Evolutionary conservation across 2,329 filamentous ascomycete species (phyloP).

Genomic region (Pestalotiopsis sp.): DNA sequence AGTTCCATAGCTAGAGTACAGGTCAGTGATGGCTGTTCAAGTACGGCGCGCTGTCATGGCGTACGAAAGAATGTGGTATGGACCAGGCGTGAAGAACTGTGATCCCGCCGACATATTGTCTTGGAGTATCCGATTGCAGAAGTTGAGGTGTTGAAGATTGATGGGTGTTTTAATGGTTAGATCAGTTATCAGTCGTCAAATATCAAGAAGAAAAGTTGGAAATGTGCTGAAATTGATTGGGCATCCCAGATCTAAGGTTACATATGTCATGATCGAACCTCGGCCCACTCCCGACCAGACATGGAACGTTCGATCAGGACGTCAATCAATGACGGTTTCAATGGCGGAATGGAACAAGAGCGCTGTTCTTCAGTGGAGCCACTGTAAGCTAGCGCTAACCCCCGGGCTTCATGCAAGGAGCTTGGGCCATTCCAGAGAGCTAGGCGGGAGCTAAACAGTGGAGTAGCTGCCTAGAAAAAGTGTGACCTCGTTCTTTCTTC

Average conservation of each 20-base stretch:
- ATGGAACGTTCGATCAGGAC: neutral
- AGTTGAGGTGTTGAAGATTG: neutral
- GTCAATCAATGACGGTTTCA: constrained; percentile 13
- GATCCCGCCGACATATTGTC: constrained; percentile 47
- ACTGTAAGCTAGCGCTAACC: neutral
- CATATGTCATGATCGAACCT: neutral
- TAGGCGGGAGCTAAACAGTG: neutral
- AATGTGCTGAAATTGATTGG: neutral
- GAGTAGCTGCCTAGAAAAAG: constrained; percentile 1
- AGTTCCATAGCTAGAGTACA: constrained; percentile 73
- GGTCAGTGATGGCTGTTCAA: neutral
- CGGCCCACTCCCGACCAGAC: constrained; percentile 5
- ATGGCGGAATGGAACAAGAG: neutral
- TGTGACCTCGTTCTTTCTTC: constrained; percentile 20
- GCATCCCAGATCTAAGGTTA: neutral
- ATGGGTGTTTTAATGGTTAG: neutral
- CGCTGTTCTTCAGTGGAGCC: neutral
- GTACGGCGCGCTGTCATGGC: constrained; percentile 19
- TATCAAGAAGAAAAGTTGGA: neutral
- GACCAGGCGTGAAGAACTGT: constrained; percentile 64
- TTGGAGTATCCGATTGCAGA: neutral
- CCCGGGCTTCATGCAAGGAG: constrained; percentile 10
- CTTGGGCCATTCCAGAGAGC: constrained; percentile 5
- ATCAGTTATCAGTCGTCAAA: neutral
- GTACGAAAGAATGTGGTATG: constrained; percentile 78